Conservation (phyloP, 2,329 filamentous ascomycete genomes). For the Stromatinia cepivora region DNA sequence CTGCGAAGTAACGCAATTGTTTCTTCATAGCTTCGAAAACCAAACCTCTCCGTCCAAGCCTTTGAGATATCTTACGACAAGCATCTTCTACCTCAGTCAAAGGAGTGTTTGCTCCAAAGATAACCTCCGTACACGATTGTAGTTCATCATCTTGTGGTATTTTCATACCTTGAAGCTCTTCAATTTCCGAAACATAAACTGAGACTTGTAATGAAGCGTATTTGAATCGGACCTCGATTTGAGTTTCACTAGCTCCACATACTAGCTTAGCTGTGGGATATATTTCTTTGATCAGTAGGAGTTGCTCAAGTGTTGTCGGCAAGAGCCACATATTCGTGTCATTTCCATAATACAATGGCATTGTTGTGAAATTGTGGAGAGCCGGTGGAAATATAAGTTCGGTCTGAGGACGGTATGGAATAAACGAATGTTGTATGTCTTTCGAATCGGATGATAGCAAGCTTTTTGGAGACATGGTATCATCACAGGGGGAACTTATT, state of each 20-base stretch:
- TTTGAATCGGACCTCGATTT: slow-evolving; percentile 98
- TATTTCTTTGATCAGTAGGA: slow-evolving; percentile 83
- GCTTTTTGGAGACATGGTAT: background rate
- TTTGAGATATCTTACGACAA: slow-evolving; percentile 32
- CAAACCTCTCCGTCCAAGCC: slow-evolving; percentile 61
- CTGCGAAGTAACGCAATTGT: slow-evolving; percentile 90
- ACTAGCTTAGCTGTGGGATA: slow-evolving; percentile 88
- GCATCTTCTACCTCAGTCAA: slow-evolving; percentile 82
- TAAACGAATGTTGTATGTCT: slow-evolving; percentile 54
- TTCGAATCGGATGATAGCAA: background rate
- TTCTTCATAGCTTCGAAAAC: slow-evolving; percentile 80
- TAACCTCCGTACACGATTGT: slow-evolving; percentile 29
- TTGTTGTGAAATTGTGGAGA: slow-evolving; percentile 76
- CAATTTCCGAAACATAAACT: slow-evolving; percentile 87
- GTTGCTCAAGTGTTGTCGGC: slow-evolving; percentile 77
- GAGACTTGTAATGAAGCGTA: slow-evolving; percentile 83
- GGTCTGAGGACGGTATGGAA: slow-evolving; percentile 85
- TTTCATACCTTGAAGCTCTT: slow-evolving; percentile 78
- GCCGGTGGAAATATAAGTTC: slow-evolving; percentile 90
- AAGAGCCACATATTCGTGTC: slow-evolving; percentile 90
- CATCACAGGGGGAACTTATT: slow-evolving; percentile 85
- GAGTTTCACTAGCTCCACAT: slow-evolving; percentile 90
- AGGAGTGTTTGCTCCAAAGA: slow-evolving; percentile 82
- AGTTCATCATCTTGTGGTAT: slow-evolving; percentile 72
- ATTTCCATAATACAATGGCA: slow-evolving; percentile 84